phyloP scores from a whole-genome alignment of 139 green algal genomes.

The Pleodorina starrii region DNA sequence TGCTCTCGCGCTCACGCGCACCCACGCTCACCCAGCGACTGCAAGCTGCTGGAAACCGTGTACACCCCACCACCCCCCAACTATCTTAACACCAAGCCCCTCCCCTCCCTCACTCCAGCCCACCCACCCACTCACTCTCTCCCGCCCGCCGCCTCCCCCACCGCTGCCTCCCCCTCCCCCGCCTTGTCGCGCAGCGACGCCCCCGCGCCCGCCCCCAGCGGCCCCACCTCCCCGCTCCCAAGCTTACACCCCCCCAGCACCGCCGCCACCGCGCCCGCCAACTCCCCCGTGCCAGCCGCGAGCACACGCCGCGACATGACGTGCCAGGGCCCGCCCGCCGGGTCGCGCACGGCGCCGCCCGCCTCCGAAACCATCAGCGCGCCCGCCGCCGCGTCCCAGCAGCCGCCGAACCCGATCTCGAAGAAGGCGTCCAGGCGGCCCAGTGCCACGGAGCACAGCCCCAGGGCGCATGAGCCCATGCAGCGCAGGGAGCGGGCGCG shows the following conservation, averaged over 20 bases:
- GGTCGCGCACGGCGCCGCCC: constrained; percentile 88
- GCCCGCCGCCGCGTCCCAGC: constrained; percentile 83
- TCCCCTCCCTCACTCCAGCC: too few relatives aligned
- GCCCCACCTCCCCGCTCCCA: constrained; percentile 43
- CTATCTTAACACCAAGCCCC: too few relatives aligned
- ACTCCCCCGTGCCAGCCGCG: constrained; percentile 66
- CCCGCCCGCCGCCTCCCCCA: background rate
- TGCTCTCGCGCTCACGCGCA: too few relatives aligned
- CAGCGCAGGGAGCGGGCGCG: constrained; percentile 79
- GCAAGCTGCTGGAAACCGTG: too few relatives aligned
- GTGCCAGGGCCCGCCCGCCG: constrained; percentile 79
- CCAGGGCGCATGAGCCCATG: constrained; percentile 93
- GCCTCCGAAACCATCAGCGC: constrained; percentile 76
- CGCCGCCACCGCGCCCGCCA: constrained; percentile 59
- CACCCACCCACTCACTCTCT: too few relatives aligned
- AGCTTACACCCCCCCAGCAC: constrained; percentile 62
- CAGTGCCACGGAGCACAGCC: constrained; percentile 85
- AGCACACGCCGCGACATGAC: constrained; percentile 88
- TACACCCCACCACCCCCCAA: too few relatives aligned
- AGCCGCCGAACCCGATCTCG: constrained; percentile 94
- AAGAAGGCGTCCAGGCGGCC: constrained; percentile 95
- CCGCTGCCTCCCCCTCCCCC: background rate
- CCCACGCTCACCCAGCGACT: too few relatives aligned
- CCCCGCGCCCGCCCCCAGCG: background rate
- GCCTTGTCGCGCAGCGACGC: background rate